Conservation (phyloP, 2,329 filamentous ascomycete species). For the Cytospora mali region DNA sequence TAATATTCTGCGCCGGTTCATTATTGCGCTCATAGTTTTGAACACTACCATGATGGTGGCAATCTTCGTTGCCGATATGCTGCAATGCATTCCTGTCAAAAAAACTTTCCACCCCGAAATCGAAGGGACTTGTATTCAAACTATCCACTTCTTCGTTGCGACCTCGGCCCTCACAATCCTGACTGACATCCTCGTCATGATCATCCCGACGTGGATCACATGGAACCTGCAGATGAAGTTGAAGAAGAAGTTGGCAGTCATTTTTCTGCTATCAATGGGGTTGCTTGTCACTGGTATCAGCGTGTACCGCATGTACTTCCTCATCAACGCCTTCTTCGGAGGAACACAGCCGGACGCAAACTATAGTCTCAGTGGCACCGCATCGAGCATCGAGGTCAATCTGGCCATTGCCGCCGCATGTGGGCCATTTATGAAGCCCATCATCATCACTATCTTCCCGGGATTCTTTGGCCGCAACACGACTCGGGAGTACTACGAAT, state of each 20-base stretch:
- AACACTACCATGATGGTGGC: conserved; percentile 37
- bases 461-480: conserved; percentile 1
- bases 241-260: conserved; percentile 40
- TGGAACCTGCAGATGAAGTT: conserved; percentile 38
- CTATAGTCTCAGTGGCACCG: conserved; percentile 33
- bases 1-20: conserved; percentile 36
- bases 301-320: conserved; percentile 10
- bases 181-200: conserved; percentile 45
- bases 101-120: conserved; percentile 34
- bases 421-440: conserved; percentile 19
- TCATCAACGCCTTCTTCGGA: conserved; percentile 3
- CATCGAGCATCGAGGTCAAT: conserved; percentile 35
- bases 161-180: conserved; percentile 43
- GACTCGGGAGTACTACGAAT: neutral
- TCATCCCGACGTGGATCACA: conserved; percentile 41
- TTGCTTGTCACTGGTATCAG: conserved; percentile 13
- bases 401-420: conserved; percentile 36
- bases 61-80: conserved; percentile 37
- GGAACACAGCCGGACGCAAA: conserved; percentile 31
- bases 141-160: conserved; percentile 38
- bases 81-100: conserved; percentile 39
- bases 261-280: conserved; percentile 36
- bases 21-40: conserved; percentile 37
- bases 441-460: neutral
- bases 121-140: conserved; percentile 41